These are phyloP conservation scores for Sclerotinia subarctica DNA, from an alignment of 2,329 filamentous ascomycete genomes.

Conservation along the genomic window DNA sequence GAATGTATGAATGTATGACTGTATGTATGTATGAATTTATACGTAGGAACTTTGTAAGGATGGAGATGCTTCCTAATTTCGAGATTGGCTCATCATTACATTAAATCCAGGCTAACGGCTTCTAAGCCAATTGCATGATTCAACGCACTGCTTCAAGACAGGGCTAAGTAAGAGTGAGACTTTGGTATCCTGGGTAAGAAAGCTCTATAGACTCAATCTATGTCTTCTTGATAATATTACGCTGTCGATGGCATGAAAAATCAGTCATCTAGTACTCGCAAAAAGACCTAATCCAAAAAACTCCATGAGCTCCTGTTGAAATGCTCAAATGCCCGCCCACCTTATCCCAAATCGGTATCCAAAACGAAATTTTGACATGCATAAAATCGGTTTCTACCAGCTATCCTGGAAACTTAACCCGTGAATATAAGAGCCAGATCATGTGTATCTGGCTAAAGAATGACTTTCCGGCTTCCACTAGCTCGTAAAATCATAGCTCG, in stretches of 20 bases:
- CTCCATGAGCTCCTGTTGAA: neutral
- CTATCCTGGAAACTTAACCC: neutral
- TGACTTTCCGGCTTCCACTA: slow-evolving; percentile 3
- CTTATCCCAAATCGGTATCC: slow-evolving; percentile 13
- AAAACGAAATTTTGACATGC: slow-evolving; percentile 13
- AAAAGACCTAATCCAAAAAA: neutral
- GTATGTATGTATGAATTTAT: too few relatives aligned
- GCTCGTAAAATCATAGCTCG: slow-evolving; percentile 9
- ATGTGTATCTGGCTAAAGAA: neutral
- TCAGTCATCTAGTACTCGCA: neutral
- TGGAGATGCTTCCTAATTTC: neutral
- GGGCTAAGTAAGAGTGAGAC: neutral
- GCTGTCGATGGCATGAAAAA: neutral
- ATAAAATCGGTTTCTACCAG: slow-evolving; percentile 3
- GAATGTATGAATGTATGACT: too few relatives aligned
- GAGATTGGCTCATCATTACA: neutral
- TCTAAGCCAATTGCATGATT: neutral
- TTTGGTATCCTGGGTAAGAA: neutral
- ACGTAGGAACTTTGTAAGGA: neutral
- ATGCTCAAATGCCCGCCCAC: slow-evolving; percentile 2
- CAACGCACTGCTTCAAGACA: neutral
- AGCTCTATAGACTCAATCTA: slow-evolving; percentile 9
- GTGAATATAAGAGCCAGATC: neutral
- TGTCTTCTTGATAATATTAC: neutral
- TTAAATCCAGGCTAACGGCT: neutral